Evolutionary conservation across 108 stramenopile genomes (phyloP).

Genomic region (Cylindrotheca closterium): DNA sequence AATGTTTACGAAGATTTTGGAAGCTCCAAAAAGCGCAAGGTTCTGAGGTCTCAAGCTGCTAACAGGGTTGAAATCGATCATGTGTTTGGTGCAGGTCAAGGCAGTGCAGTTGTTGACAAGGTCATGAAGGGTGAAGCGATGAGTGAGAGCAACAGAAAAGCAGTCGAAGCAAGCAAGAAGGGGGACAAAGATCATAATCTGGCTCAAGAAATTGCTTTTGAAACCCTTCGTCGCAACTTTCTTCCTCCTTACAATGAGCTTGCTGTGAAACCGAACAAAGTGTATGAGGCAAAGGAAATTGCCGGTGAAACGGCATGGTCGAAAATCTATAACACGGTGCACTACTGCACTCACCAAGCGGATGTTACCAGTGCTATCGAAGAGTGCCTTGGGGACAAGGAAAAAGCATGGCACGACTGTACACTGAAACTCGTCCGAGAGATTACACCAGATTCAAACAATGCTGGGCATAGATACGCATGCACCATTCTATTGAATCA

Average conservation of each 20-base stretch:
- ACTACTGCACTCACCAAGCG: conserved; percentile 55
- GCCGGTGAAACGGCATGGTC: conserved; percentile 55
- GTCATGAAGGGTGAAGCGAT: conserved; percentile 49
- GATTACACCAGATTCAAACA: conserved; percentile 31
- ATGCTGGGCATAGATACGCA: conserved; percentile 48
- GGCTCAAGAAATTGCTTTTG: conserved; percentile 48
- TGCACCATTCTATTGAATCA: conserved; percentile 51
- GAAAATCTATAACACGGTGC: conserved; percentile 54
- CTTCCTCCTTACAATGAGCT: conserved; percentile 66
- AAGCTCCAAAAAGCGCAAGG: conserved; percentile 76
- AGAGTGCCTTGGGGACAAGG: conserved; percentile 9
- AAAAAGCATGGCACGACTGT: conserved; percentile 43
- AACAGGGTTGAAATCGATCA: conserved; percentile 78
- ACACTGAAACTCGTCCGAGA: conserved; percentile 36
- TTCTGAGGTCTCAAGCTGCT: conserved; percentile 68
- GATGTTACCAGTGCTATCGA: conserved; percentile 39
- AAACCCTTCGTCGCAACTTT: conserved; percentile 54
- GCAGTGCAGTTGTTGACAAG: conserved; percentile 43
- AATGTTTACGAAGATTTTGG: conserved; percentile 81
- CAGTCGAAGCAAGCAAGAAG: conserved; percentile 33
- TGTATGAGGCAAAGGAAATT: conserved; percentile 64
- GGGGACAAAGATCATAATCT: conserved; percentile 10
- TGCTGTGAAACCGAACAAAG: conserved; percentile 52
- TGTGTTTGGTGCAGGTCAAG: conserved; percentile 72
- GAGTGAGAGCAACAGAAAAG: conserved; percentile 60